Conservation (phyloP, 768 basidiomycete species). For the Tephrocybe sp. region DNA sequence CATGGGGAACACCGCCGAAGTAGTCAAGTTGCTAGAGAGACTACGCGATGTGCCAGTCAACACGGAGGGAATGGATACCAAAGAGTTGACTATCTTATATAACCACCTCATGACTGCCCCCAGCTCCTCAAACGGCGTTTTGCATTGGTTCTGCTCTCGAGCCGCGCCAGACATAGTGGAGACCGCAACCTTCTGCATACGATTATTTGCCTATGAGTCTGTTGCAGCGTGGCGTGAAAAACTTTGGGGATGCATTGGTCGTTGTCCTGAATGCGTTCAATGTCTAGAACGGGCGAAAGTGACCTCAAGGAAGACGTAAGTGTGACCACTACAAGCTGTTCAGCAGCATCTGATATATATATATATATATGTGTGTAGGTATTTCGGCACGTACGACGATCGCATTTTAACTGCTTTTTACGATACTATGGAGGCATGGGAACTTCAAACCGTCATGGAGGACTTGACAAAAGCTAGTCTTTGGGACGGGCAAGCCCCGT, state of each 20-base stretch:
- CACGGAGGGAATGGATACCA: conserved; percentile 45
- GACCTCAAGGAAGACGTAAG: conserved; percentile 69
- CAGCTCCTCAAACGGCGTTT: conserved; percentile 32
- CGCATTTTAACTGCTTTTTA: conserved; percentile 57
- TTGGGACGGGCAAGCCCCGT: conserved; percentile 15
- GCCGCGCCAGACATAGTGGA: conserved; percentile 55
- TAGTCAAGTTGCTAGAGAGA: conserved; percentile 47
- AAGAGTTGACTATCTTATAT: conserved; percentile 48
- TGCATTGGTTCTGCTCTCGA: conserved; percentile 83
- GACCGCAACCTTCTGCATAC: conserved; percentile 77
- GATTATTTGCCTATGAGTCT: conserved; percentile 76
- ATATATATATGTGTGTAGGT: conserved; percentile 44
- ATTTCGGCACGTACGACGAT: conserved; percentile 64
- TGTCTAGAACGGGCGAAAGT: conserved; percentile 63
- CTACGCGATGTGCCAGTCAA: conserved; percentile 61
- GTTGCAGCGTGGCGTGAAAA: conserved; percentile 64
- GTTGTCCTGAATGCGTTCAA: conserved; percentile 71
- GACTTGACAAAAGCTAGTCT: conserved; percentile 37
- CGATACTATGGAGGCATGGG: conserved; percentile 62
- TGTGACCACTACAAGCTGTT: conserved; percentile 19
- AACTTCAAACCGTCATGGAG: conserved; percentile 50
- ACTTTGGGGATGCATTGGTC: conserved; percentile 51
- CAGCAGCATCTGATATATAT: too few relatives aligned
- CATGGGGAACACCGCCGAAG: conserved; percentile 25
- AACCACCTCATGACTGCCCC: conserved; percentile 50